Base-by-base conservation (phyloP, 805 yeast genomes). In the Candida khao-thaluensis region DNA sequence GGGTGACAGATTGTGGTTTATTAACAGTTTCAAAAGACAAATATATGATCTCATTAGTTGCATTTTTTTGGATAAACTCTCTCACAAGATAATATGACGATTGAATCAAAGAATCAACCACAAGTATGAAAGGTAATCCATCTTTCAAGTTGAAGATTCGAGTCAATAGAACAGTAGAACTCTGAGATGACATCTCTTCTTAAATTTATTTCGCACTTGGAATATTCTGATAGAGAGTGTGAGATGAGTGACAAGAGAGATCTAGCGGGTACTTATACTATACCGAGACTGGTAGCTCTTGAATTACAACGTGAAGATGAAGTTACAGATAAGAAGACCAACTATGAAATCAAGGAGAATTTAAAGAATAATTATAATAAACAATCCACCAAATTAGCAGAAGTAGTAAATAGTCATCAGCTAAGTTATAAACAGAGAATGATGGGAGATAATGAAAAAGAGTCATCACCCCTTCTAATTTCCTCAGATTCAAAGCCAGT, bases 81-180 rank as follows among this genome's bases (percentile, higher is more conserved):
- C 62, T 54, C 1, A 85, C 52, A 9, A 90, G 58, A 32, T 65
- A 51, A 21, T 62, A 49, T 0, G 88, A 77, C 0, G 93, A 77
- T 57, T 90, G 96, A 0, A 74, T 66, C 7, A 88, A 60, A 1
- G 85, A 72, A 56, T 93, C 98, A 7, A 76, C 54, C 3, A 84
- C 66, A 4, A 91, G 67, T 2, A 87, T 58, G 39, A 91, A 76
- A 0, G 95, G 95, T 0, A 91, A 75, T 16, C 60, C 60, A 52
- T 93, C 98, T 47, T 81, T 85, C 37, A 86, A 62, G 2, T 80
- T 61, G 2, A 93, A 59, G 5, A 87, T 65, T 42, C 98, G 65
- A 32, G 73, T 78, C 40, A 90, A 66, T 5, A 89, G 65, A 22
- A 83, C 82, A 5, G 57, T 43, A 3, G 72, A 58, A 30, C 52